Evolutionary conservation across 2,329 filamentous ascomycete species (phyloP).

Genomic region (Hymenoscyphus scutula): DNA sequence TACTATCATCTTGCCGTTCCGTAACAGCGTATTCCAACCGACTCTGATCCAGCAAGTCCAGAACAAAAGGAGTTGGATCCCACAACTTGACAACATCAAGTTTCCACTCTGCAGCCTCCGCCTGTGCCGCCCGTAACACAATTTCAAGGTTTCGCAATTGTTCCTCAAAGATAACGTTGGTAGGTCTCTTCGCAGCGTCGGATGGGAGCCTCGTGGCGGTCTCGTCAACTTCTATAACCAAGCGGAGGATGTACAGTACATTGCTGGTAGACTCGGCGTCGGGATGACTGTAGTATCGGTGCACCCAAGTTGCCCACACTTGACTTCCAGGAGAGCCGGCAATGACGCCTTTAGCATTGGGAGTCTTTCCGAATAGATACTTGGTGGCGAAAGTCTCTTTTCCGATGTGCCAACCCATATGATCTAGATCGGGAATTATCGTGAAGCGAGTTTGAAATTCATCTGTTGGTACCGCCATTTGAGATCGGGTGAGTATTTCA

Average conservation of each 20-base stretch:
- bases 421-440: too few relatives aligned
- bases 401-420: not conserved
- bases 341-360: not conserved
- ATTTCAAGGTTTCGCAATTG: too few relatives aligned
- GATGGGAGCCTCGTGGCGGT: not conserved
- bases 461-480: too few relatives aligned
- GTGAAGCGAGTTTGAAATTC: too few relatives aligned
- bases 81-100: constrained; percentile 1
- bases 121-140: too few relatives aligned
- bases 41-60: not conserved
- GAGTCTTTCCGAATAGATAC: not conserved
- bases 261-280: not conserved
- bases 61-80: not conserved
- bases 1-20: not conserved
- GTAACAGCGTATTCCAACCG: not conserved
- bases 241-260: not conserved
- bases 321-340: not conserved
- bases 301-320: constrained; percentile 3
- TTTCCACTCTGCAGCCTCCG: not conserved
- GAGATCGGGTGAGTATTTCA: too few relatives aligned
- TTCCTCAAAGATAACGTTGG: not conserved
- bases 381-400: not conserved
- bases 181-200: not conserved
- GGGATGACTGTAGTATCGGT: not conserved
- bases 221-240: not conserved